Conservation (phyloP, 78 protist species). For the Dictyostelium capitatum region DNA sequence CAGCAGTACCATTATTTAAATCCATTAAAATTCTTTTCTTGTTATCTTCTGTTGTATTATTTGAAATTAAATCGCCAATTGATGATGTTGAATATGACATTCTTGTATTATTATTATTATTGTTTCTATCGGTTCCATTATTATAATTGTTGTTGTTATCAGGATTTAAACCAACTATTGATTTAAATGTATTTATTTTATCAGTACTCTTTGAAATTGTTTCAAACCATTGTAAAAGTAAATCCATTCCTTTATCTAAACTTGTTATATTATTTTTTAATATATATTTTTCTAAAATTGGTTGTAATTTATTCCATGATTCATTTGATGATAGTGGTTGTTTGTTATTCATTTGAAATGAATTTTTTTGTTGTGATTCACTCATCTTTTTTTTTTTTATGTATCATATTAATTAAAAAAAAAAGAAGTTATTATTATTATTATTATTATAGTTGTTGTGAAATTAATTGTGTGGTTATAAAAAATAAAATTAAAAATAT, state of each 20-base stretch:
- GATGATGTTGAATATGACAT: constrained; percentile 61
- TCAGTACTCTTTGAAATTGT: constrained; percentile 68
- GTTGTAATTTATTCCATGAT: constrained; percentile 58
- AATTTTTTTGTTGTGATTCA: constrained; percentile 22
- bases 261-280: constrained; percentile 65
- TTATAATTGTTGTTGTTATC: constrained; percentile 27
- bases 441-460: background rate
- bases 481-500: background rate
- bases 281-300: constrained; percentile 52
- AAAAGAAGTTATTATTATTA: background rate
- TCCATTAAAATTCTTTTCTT: constrained; percentile 7
- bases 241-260: constrained; percentile 65
- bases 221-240: constrained; percentile 59
- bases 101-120: constrained; percentile 13
- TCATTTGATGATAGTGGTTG: background rate
- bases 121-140: background rate
- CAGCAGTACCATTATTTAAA: background rate
- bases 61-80: constrained; percentile 46
- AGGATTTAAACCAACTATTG: constrained; percentile 48
- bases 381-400: constrained; percentile 10
- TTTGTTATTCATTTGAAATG: constrained; percentile 20
- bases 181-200: constrained; percentile 61
- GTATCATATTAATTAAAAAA: background rate
- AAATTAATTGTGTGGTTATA: background rate
- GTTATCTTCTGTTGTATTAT: background rate